Conservation (phyloP, 176 grass and related monocot species). For the Themeda triandra region DNA sequence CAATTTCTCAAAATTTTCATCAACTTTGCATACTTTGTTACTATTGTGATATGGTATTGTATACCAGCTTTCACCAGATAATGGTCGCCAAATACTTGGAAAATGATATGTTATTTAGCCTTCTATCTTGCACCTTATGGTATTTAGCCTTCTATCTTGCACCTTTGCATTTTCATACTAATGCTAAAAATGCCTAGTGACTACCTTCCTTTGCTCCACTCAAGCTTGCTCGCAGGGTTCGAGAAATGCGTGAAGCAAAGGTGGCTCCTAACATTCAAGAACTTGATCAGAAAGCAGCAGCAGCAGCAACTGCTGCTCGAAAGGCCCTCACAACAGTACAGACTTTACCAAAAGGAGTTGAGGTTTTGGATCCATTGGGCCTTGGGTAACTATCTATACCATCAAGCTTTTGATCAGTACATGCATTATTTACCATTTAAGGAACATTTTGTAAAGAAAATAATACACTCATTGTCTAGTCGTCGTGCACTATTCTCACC, state of each 20-base stretch:
- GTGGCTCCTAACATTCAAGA: slow-evolving; percentile 62
- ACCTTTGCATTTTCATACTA: slow-evolving; percentile 12
- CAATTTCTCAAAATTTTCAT: neutral
- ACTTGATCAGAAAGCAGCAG: slow-evolving; percentile 71
- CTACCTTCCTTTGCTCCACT: slow-evolving; percentile 24
- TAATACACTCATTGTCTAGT: neutral
- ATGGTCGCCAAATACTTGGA: slow-evolving; percentile 4
- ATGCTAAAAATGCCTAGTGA: slow-evolving; percentile 15
- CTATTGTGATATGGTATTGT: slow-evolving; percentile 5
- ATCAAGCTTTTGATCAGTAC: slow-evolving; percentile 9
- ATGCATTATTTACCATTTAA: neutral
- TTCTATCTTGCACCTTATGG: neutral
- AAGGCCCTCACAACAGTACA: slow-evolving; percentile 77
- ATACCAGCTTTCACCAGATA: slow-evolving; percentile 11
- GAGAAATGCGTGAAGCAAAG: slow-evolving; percentile 96
- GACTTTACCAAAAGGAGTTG: slow-evolving; percentile 92
- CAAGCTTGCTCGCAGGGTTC: slow-evolving; percentile 93
- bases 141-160: too few relatives aligned
- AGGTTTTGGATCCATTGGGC: slow-evolving; percentile 96
- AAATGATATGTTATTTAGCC: neutral
- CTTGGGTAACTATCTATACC: slow-evolving; percentile 71
- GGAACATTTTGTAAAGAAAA: slow-evolving; percentile 11
- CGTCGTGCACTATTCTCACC: neutral
- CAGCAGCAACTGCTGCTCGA: slow-evolving; percentile 48
- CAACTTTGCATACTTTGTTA: neutral